Conservation (phyloP, 2,329 filamentous ascomycete species). For the Colletotrichum noveboracense region DNA sequence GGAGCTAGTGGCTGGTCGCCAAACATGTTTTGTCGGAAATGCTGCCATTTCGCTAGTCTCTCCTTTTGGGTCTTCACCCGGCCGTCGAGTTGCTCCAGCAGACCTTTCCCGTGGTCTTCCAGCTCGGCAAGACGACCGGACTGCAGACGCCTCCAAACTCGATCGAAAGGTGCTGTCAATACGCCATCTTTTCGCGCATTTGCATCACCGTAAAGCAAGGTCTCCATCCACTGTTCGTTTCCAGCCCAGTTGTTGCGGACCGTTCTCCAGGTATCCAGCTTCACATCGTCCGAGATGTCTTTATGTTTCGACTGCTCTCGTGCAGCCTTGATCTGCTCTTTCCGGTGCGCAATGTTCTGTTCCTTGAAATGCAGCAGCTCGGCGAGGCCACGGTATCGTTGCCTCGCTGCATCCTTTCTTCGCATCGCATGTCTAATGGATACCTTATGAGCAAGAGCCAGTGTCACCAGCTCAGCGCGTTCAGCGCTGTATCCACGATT, state of each 20-base stretch:
- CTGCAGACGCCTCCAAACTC: constrained; percentile 73
- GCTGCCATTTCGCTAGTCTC: constrained; percentile 75
- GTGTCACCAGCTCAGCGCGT: constrained; percentile 61
- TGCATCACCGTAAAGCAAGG: constrained; percentile 71
- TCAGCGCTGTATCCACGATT: constrained; percentile 61
- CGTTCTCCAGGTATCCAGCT: constrained; percentile 59
- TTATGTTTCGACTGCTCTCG: constrained; percentile 27
- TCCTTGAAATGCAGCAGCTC: constrained; percentile 69
- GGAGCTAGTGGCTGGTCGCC: constrained; percentile 29
- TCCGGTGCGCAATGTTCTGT: constrained; percentile 57
- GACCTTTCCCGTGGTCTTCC: constrained; percentile 53
- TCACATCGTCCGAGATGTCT: constrained; percentile 45
- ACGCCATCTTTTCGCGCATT: constrained; percentile 63
- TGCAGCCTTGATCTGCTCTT: constrained; percentile 46
- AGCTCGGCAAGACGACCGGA: constrained; percentile 62
- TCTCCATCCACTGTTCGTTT: constrained; percentile 74
- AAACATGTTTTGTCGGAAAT: constrained; percentile 61
- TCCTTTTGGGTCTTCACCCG: constrained; percentile 71
- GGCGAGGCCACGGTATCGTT: constrained; percentile 67
- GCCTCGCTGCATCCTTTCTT: constrained; percentile 63
- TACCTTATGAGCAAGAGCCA: constrained; percentile 76
- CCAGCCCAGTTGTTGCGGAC: constrained; percentile 81
- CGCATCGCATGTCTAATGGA: constrained; percentile 66
- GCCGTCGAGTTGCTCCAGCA: constrained; percentile 74
- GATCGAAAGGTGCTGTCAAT: constrained; percentile 70